These are phyloP conservation scores for Globisporangium yorkense DNA, from an alignment of 352 stramenopile genomes.

Conservation along the genomic window DNA sequence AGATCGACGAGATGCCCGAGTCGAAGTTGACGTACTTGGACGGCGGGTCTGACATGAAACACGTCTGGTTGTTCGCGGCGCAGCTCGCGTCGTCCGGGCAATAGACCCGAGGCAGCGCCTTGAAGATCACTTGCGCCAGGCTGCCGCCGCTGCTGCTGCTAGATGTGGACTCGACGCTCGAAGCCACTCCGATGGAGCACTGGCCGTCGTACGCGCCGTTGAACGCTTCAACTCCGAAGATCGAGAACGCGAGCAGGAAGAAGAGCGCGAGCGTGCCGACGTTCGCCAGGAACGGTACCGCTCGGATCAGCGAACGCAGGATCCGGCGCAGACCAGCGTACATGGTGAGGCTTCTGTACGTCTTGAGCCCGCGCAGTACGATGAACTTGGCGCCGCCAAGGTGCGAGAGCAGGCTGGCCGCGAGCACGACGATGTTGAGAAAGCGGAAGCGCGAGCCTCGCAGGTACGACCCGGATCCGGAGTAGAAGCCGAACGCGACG, in stretches of 20 bases:
- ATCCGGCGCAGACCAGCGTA: constrained; percentile 63
- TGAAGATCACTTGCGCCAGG: constrained; percentile 9
- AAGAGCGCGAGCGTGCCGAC: constrained; percentile 69
- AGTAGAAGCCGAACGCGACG: constrained; percentile 43
- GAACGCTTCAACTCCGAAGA: constrained; percentile 72
- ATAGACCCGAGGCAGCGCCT: constrained; percentile 42
- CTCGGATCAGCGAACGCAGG: constrained; percentile 50
- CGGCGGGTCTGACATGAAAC: constrained; percentile 20
- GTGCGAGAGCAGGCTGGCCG: constrained; percentile 46
- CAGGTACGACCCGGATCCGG: constrained; percentile 42
- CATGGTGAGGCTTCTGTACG: constrained; percentile 53
- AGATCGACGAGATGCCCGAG: constrained; percentile 54
- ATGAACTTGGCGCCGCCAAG: constrained; percentile 29
- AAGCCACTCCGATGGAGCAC: constrained; percentile 22
- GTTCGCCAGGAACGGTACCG: constrained; percentile 72
- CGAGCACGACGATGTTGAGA: constrained; percentile 46
- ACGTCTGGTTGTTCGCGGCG: constrained; percentile 26
- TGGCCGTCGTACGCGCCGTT: constrained; percentile 42
- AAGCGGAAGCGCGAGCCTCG: constrained; percentile 36
- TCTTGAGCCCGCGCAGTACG: constrained; percentile 63
- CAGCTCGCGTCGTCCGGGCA: constrained; percentile 45
- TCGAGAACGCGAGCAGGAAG: constrained; percentile 69
- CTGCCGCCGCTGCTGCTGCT: background rate
- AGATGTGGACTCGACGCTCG: background rate
- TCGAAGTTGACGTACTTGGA: constrained; percentile 70